phyloP scores from a whole-genome alignment of 73 alveolate species.

The Tetrahymena elliotti region DNA sequence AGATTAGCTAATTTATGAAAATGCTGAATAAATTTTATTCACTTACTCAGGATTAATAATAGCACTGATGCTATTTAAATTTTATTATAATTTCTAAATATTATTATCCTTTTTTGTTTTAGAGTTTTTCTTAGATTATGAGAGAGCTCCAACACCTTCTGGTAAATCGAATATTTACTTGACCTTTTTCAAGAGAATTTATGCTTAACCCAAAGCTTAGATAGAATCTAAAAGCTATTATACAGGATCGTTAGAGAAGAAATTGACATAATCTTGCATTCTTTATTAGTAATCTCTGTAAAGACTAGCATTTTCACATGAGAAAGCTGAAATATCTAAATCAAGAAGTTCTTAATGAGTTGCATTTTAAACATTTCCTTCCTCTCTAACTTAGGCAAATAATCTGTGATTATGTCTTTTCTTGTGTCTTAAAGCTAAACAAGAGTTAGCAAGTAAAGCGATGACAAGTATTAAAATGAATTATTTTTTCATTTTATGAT shows the following conservation, averaged over 20 bases:
- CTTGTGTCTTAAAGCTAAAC: not conserved
- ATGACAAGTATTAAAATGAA: not conserved
- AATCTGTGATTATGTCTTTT: not conserved
- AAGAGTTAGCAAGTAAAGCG: not conserved
- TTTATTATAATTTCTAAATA: not conserved
- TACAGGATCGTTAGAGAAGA: not conserved
- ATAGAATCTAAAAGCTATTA: not conserved
- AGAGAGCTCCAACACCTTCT: not conserved
- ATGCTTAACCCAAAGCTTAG: not conserved
- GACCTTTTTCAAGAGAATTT: not conserved
- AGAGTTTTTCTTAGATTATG: not conserved
- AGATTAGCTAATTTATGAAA: not conserved
- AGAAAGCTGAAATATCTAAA: not conserved
- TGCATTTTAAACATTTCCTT: not conserved
- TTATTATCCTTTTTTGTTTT: not conserved
- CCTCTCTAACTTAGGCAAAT: not conserved
- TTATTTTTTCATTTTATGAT: not conserved
- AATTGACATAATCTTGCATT: not conserved
- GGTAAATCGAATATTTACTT: not conserved
- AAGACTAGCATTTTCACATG: not conserved
- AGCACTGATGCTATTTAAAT: not conserved
- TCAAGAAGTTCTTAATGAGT: not conserved
- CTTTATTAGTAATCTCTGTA: not conserved
- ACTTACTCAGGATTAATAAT: not conserved
- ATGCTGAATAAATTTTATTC: not conserved